Conservation (phyloP, 1,284 basidiomycete species). For the Cutaneotrichosporon sp. region DNA sequence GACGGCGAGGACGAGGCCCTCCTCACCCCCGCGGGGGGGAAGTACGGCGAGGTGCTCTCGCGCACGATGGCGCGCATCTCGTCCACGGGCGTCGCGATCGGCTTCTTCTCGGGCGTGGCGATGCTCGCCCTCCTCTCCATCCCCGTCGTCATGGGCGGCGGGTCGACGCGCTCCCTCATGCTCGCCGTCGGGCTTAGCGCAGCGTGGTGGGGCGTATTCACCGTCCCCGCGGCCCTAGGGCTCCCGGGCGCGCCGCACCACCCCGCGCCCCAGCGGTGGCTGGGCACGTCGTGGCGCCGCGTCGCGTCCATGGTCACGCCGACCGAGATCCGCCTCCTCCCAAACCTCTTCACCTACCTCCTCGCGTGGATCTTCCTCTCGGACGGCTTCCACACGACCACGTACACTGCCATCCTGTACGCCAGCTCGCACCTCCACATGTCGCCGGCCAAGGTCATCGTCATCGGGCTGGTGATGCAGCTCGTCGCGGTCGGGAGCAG, state of each 20-base stretch:
- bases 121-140: constrained; percentile 73
- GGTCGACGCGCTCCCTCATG: constrained; percentile 71
- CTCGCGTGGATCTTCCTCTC: constrained; percentile 88
- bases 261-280: constrained; percentile 25
- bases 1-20: neutral
- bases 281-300: constrained; percentile 39
- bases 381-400: constrained; percentile 61
- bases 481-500: constrained; percentile 49
- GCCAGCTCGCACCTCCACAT: constrained; percentile 51
- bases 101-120: constrained; percentile 69
- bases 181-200: constrained; percentile 78
- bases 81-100: constrained; percentile 76
- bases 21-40: constrained; percentile 22
- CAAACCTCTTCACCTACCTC: constrained; percentile 81
- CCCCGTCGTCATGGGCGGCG: constrained; percentile 66
- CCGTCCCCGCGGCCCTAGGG: constrained; percentile 71
- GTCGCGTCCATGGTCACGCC: constrained; percentile 64
- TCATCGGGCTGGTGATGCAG: constrained; percentile 54
- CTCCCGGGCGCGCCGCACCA: constrained; percentile 57
- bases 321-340: constrained; percentile 68
- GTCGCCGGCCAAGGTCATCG: constrained; percentile 54
- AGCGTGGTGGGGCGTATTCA: constrained; percentile 79
- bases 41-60: constrained; percentile 63
- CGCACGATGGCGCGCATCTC: constrained; percentile 75
- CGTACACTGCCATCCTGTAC: constrained; percentile 50